phyloP scores from a whole-genome alignment of 1,284 basidiomycete species.

The Thecaphora thlaspeos region DNA sequence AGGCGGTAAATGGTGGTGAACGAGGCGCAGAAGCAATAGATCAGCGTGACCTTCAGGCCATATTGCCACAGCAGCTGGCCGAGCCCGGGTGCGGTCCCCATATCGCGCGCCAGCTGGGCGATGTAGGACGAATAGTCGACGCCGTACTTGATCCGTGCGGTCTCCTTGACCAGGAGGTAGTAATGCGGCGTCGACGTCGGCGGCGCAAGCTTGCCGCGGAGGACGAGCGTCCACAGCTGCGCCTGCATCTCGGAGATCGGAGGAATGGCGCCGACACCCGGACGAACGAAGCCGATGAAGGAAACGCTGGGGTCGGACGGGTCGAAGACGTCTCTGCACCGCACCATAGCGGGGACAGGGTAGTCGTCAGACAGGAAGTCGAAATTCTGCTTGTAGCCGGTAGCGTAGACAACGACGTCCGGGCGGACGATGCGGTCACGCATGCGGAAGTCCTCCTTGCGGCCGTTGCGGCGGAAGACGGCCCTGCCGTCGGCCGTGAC shows the following conservation, averaged over 20 bases:
- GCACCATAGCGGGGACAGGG: constrained; percentile 63
- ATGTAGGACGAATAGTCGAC: constrained; percentile 66
- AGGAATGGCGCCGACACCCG: constrained; percentile 68
- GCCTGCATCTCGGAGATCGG: constrained; percentile 69
- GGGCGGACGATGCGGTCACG: constrained; percentile 61
- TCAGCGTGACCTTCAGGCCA: constrained; percentile 64
- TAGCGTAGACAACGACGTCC: constrained; percentile 62
- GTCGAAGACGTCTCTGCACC: constrained; percentile 64
- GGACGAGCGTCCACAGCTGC: constrained; percentile 66
- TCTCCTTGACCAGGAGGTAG: constrained; percentile 65
- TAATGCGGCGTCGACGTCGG: constrained; percentile 63
- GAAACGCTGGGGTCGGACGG: constrained; percentile 63
- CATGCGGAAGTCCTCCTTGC: constrained; percentile 63
- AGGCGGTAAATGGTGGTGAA: constrained; percentile 69
- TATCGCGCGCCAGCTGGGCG: constrained; percentile 66
- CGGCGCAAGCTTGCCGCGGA: constrained; percentile 62
- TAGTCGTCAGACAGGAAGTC: constrained; percentile 63
- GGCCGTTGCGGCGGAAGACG: constrained; percentile 61
- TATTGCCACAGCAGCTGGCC: constrained; percentile 63
- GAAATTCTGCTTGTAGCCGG: constrained; percentile 61
- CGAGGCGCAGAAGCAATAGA: constrained; percentile 68
- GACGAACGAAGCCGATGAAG: constrained; percentile 68
- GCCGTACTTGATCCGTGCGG: constrained; percentile 67
- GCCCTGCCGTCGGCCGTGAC: constrained; percentile 63
- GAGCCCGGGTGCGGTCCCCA: constrained; percentile 65